Conservation (phyloP, 2,329 filamentous ascomycete species). For the Aspergillus neotritici region DNA sequence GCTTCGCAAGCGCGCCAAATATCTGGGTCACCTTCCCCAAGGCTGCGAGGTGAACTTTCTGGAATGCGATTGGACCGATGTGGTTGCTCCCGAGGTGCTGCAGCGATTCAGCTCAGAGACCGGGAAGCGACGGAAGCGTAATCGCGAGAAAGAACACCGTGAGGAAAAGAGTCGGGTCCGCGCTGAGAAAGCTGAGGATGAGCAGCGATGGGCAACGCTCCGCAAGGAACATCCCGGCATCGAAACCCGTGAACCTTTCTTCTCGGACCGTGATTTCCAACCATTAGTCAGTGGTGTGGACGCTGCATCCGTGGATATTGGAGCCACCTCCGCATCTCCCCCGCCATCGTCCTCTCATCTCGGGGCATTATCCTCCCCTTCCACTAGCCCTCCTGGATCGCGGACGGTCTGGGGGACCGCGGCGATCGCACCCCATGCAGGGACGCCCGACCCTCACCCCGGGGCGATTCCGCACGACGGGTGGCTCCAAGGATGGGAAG, state of each 20-base stretch:
- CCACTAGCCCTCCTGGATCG: constrained; percentile 69
- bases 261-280: constrained; percentile 59
- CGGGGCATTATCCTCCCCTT: constrained; percentile 63
- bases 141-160: constrained; percentile 74
- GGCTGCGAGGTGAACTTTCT: constrained; percentile 89
- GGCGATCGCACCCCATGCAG: constrained; percentile 55
- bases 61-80: constrained; percentile 92
- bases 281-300: constrained; percentile 46
- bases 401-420: constrained; percentile 92
- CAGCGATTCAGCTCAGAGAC: constrained; percentile 71
- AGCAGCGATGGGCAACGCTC: constrained; percentile 61
- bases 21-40: constrained; percentile 76
- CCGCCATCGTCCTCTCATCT: constrained; percentile 39
- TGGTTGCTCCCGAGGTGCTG: constrained; percentile 70
- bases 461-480: constrained; percentile 59
- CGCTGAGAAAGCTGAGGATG: constrained; percentile 73
- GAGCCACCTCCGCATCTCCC: constrained; percentile 37
- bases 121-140: constrained; percentile 66
- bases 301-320: constrained; percentile 26
- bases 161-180: constrained; percentile 81
- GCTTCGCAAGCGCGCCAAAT: constrained; percentile 76
- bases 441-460: constrained; percentile 44
- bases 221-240: constrained; percentile 56
- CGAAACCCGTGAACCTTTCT: constrained; percentile 41
- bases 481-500: constrained; percentile 80